Evolutionary conservation across 441 rosid species (phyloP).

Genomic region (Hura crepitans): DNA sequence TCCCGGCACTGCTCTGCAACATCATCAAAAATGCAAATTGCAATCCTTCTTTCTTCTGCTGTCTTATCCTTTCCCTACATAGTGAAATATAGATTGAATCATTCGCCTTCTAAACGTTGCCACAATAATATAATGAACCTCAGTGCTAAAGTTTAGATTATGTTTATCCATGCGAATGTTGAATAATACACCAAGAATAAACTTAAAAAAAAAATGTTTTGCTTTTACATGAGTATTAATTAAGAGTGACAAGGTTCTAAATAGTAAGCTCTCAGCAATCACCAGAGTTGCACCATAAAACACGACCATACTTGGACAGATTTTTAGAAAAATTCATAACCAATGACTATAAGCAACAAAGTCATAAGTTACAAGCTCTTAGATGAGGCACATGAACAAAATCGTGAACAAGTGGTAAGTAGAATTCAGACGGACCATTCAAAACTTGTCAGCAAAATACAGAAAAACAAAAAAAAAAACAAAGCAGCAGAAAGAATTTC

Average conservation of each 20-base stretch:
- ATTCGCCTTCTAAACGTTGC: neutral
- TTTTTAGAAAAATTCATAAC: neutral
- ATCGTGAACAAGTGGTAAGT: too few relatives aligned
- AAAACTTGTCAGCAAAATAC: neutral
- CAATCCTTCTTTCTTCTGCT: conserved; percentile 97
- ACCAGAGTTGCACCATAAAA: neutral
- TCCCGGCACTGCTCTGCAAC: conserved; percentile 98
- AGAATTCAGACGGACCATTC: neutral
- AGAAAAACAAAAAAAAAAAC: neutral
- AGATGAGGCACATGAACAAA: too few relatives aligned
- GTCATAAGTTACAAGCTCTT: neutral
- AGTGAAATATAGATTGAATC: conserved; percentile 9
- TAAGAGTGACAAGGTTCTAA: neutral
- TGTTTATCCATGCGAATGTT: neutral
- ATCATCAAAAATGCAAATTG: conserved; percentile 98
- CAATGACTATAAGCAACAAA: neutral
- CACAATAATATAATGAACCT: neutral
- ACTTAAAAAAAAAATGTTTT: neutral
- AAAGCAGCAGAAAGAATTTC: neutral
- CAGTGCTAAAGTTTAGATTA: neutral
- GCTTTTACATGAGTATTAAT: neutral
- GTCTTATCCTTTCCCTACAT: conserved; percentile 95
- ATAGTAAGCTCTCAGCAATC: neutral
- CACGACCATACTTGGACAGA: neutral
- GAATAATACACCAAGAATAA: neutral